Percentiles rank a stretch among this genome's conserved stretches.
Evolutionary conservation across 768 basidiomycete species (phyloP).

Genomic region (Phaeotremella skinneri): DNA sequence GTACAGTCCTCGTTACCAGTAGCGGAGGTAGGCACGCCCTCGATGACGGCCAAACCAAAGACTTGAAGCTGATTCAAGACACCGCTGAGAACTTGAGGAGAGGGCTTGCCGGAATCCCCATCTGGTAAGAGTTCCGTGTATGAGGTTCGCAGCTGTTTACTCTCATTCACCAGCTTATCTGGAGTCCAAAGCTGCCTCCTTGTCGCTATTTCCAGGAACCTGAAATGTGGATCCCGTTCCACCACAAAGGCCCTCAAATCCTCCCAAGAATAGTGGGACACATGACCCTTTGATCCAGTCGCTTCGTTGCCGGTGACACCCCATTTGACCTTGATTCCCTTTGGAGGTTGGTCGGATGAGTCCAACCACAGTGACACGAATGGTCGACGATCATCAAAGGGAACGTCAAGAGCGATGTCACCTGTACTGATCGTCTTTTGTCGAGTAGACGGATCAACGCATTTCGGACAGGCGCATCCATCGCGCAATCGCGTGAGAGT

Average conservation of each 20-base stretch:
- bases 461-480: slow-evolving; percentile 69
- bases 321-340: slow-evolving; percentile 62
- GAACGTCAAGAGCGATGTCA: slow-evolving; percentile 53
- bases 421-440: slow-evolving; percentile 75
- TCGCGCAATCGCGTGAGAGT: slow-evolving; percentile 80
- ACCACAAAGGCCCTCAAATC: no score
- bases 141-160: slow-evolving; percentile 56
- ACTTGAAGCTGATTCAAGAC: slow-evolving; percentile 69
- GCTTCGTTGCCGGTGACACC: slow-evolving; percentile 17
- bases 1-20: slow-evolving; percentile 67
- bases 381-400: no score
- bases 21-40: slow-evolving; percentile 64
- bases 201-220: no score
- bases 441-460: slow-evolving; percentile 70
- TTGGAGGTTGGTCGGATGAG: no score
- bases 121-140: slow-evolving; percentile 58
- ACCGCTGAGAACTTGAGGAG: slow-evolving; percentile 54
- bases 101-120: slow-evolving; percentile 42
- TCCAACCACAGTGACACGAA: no score
- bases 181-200: no score
- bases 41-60: slow-evolving; percentile 72
- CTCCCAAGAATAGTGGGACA: slow-evolving; percentile 50
- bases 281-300: slow-evolving; percentile 6
- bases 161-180: slow-evolving; percentile 22
- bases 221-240: no score